Evolutionary conservation across 2,329 filamentous ascomycete species (phyloP), one percentile per base, ranked within the genome.

Genomic region (Aspergillus fumigatiaffinis): DNA sequence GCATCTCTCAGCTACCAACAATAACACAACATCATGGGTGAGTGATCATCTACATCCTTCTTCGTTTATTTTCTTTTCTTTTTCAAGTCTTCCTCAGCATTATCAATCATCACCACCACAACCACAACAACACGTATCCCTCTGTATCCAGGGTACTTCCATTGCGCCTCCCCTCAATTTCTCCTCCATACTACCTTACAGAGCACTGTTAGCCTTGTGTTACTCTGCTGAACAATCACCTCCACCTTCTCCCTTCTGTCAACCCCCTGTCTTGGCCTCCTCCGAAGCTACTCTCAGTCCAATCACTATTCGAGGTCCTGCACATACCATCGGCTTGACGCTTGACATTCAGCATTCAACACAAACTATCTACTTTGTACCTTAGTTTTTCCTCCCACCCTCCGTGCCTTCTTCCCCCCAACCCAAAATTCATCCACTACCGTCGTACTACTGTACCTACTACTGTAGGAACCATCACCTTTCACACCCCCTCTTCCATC

Each of bases 21-120:
- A 38, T 17, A 38, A 38, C 14, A 17, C 14, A 38, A 17, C 14
- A 59, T 57, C 53, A 65, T 65, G 63, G 63, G 63, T 65, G 60
- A 51, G 62, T 64, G 57, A 53, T 32, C 23, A 26, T 46, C 44
- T 55, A 51, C 46, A 55, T 47, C 47, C 20, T 48, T 49, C 38
- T 52, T 59, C 8, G 2, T 51, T 57, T 44, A 29, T 56, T 53
- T 48, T 44, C 21, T 38, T 29, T 54, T 54, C 56, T 56, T 61
- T 72, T 66, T 26, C 23, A 35, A 23, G 52, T 23, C 49, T 41
- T 53, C 49, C 46, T 53, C 53, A 51, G 23, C 29, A 46, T 50
- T 38, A 50, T 38, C 50, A 50, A 38, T 52, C 47, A 44, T 58
- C 52, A 46, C 42, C 42, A 20, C 8, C 20, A 56, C 47, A 51